Percentiles rank a stretch among this genome's conserved stretches.
These are phyloP conservation scores for Endocarpon pusillum DNA, from an alignment of 495 filamentous ascomycete genomes.

Conservation along the genomic window DNA sequence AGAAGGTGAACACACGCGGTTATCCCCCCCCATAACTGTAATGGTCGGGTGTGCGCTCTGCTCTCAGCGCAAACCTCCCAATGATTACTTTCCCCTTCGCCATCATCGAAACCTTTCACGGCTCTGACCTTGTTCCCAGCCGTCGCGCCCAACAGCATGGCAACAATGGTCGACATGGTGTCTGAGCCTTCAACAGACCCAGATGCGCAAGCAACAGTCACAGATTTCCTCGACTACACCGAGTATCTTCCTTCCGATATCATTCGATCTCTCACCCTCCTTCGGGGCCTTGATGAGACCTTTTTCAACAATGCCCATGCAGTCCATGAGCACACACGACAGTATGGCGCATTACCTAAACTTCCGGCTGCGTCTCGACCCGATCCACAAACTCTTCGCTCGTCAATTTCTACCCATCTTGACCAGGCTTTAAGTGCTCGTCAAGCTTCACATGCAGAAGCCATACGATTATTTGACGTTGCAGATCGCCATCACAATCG, in stretches of 20 bases:
- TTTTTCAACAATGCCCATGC: slow-evolving; percentile 46
- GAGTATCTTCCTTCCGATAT: slow-evolving; percentile 93
- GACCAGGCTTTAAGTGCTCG: slow-evolving; percentile 46
- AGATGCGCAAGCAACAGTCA: slow-evolving; percentile 84
- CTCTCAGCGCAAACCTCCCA: too few relatives aligned
- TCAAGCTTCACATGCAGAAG: slow-evolving; percentile 65
- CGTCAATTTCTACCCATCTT: slow-evolving; percentile 56
- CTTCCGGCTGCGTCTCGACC: slow-evolving; percentile 35
- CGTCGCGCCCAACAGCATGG: too few relatives aligned
- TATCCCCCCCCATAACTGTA: too few relatives aligned
- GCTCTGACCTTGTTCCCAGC: too few relatives aligned
- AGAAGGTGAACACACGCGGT: too few relatives aligned
- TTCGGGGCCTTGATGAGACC: slow-evolving; percentile 61
- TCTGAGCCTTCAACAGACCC: too few relatives aligned
- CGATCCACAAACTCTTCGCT: slow-evolving; percentile 44
- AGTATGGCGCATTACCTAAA: slow-evolving; percentile 54
- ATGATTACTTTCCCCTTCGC: too few relatives aligned
- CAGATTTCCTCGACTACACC: slow-evolving; percentile 91
- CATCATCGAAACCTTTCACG: too few relatives aligned
- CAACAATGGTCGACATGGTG: too few relatives aligned
- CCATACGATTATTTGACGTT: slow-evolving; percentile 59
- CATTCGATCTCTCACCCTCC: slow-evolving; percentile 72
- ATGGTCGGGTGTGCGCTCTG: too few relatives aligned
- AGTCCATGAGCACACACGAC: slow-evolving; percentile 55
- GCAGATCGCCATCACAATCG: slow-evolving; percentile 66